phyloP scores from a whole-genome alignment of 225 moss, liverwort and hornwort species.

The Sphagnum contortum region DNA sequence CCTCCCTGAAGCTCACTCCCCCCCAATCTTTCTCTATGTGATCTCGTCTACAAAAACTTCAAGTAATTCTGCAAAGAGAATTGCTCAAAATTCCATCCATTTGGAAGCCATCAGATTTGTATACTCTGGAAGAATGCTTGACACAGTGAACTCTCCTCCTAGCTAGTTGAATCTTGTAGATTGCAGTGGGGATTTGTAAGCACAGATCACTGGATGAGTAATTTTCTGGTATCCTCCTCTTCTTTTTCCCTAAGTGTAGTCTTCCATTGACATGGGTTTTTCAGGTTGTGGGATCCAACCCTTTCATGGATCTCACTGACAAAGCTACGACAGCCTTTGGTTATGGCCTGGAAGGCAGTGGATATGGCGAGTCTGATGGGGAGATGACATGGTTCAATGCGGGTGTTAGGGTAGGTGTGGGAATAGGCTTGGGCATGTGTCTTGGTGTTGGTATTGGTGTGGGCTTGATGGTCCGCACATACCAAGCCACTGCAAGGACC shows the following conservation, averaged over 20 bases:
- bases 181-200: too few species aligned
- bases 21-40: too few species aligned
- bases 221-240: too few species aligned
- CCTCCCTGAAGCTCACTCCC: background rate
- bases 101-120: background rate
- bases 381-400: slow-evolving; percentile 61
- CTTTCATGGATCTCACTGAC: slow-evolving; percentile 27
- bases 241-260: too few species aligned
- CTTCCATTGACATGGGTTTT: background rate
- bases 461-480: slow-evolving; percentile 50
- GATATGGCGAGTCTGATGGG: slow-evolving; percentile 48
- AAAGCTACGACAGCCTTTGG: slow-evolving; percentile 23
- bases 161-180: too few species aligned
- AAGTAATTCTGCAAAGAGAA: background rate
- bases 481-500: slow-evolving; percentile 48
- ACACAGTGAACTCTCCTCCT: too few species aligned
- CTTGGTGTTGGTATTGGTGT: slow-evolving; percentile 52
- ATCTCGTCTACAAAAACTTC: too few species aligned
- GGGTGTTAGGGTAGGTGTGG: slow-evolving; percentile 55
- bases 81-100: background rate
- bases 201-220: too few species aligned
- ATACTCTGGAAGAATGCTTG: too few species aligned
- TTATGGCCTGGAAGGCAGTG: slow-evolving; percentile 25
- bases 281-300: slow-evolving; percentile 22
- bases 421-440: slow-evolving; percentile 56